Percentiles rank a stretch among this genome's conserved stretches.
These are phyloP conservation scores for Rhodofomes roseus DNA, from an alignment of 1,284 basidiomycete species.

Conservation along the genomic window DNA sequence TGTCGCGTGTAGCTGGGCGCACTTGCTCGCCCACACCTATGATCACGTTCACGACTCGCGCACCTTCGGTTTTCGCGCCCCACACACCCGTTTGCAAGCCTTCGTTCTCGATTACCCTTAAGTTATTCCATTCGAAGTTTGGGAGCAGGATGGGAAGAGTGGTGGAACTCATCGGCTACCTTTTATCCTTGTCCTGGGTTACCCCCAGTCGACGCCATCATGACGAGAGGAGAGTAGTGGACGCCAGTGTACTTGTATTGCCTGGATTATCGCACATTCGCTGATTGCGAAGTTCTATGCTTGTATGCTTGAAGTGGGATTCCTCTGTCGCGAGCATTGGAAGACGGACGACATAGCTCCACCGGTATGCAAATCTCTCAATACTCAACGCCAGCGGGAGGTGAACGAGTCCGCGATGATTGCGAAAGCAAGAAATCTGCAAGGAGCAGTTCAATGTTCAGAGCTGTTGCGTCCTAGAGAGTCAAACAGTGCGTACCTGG, in stretches of 20 bases:
- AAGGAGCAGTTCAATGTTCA: too few relatives aligned
- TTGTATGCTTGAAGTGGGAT: too few relatives aligned
- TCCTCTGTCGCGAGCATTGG: too few relatives aligned
- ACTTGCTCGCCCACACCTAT: neutral
- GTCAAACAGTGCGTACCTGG: too few relatives aligned
- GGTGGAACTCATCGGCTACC: neutral
- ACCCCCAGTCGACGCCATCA: neutral
- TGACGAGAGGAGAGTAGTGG: neutral
- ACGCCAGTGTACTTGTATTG: neutral
- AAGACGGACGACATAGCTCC: too few relatives aligned
- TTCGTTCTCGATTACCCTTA: neutral
- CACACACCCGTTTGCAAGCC: constrained; percentile 49
- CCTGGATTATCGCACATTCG: too few relatives aligned
- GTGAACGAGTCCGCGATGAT: too few relatives aligned
- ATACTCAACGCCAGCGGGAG: too few relatives aligned
- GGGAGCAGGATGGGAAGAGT: neutral
- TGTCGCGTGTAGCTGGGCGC: neutral
- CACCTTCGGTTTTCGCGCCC: constrained; percentile 22
- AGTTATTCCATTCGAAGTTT: neutral
- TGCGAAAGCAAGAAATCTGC: too few relatives aligned
- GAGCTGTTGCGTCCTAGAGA: too few relatives aligned
- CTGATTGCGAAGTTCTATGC: too few relatives aligned
- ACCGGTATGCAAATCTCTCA: too few relatives aligned
- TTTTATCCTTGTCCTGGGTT: neutral
- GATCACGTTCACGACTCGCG: neutral